These are phyloP conservation scores for Ceratobasidium sp. DNA, from an alignment of 1,284 basidiomycete species.

Conservation along the genomic window DNA sequence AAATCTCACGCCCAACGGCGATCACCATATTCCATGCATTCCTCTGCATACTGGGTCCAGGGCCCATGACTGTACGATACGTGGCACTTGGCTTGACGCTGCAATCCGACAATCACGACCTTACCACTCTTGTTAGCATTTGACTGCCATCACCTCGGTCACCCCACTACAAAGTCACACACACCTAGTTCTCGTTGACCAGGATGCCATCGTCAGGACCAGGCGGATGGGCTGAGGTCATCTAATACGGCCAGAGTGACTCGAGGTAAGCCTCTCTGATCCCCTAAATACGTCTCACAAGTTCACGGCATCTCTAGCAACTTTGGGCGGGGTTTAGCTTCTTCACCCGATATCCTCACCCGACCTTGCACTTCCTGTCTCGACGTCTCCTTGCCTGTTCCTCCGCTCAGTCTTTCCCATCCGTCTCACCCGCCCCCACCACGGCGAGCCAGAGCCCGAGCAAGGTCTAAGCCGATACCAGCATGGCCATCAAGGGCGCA, in stretches of 20 bases:
- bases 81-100: too few species aligned
- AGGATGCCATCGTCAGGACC: slow-evolving; percentile 19
- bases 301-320: slow-evolving; percentile 64
- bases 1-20: too few species aligned
- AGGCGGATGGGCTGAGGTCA: slow-evolving; percentile 25
- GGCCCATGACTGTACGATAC: too few species aligned
- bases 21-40: too few species aligned
- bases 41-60: too few species aligned
- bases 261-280: background rate
- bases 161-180: too few species aligned
- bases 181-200: too few species aligned
- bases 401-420: slow-evolving; percentile 52
- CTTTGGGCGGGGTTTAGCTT: slow-evolving; percentile 59
- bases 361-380: slow-evolving; percentile 55
- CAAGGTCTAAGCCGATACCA: slow-evolving; percentile 36
- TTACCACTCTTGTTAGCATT: too few species aligned
- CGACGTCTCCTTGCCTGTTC: slow-evolving; percentile 67
- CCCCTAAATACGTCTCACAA: slow-evolving; percentile 46
- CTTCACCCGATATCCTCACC: slow-evolving; percentile 60
- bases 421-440: slow-evolving; percentile 43
- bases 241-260: slow-evolving; percentile 1
- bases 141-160: too few species aligned
- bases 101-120: too few species aligned
- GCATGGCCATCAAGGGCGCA: slow-evolving; percentile 30
- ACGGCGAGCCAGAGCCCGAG: slow-evolving; percentile 16